Evolutionary conservation across 176 grass and related monocot genomes (phyloP).

Genomic region (Zea luxurians): DNA sequence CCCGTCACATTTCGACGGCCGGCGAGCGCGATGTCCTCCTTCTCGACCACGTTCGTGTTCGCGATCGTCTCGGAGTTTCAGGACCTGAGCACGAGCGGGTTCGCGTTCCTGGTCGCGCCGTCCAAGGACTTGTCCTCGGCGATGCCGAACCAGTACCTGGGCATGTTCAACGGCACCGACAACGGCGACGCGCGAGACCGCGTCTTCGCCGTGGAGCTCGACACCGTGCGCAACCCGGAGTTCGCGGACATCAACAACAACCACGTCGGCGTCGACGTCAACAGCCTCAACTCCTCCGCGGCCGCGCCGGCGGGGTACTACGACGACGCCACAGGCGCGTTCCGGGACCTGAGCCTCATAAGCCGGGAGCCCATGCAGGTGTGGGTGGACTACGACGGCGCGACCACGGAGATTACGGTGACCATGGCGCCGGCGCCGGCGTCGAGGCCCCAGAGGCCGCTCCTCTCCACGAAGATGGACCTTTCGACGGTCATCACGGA

Average conservation of each 20-base stretch:
- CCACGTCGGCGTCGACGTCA: constrained; percentile 52
- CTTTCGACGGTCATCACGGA: constrained; percentile 37
- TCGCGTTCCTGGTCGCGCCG: constrained; percentile 37
- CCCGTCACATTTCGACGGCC: constrained; percentile 25
- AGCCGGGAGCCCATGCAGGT: constrained; percentile 48
- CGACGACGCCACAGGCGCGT: constrained; percentile 30
- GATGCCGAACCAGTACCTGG: constrained; percentile 49
- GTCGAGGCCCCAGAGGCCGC: constrained; percentile 19
- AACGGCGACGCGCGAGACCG: constrained; percentile 39
- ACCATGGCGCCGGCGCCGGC: constrained; percentile 30
- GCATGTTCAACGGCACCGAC: constrained; percentile 44
- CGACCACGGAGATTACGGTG: constrained; percentile 3
- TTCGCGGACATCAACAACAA: constrained; percentile 53
- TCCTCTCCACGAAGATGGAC: constrained; percentile 1
- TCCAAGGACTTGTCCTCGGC: constrained; percentile 32
- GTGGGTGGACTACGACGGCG: constrained; percentile 49
- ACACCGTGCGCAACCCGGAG: constrained; percentile 54
- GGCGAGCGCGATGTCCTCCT: neutral
- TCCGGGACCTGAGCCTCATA: constrained; percentile 39
- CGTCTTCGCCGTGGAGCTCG: constrained; percentile 45
- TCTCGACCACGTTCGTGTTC: constrained; percentile 56
- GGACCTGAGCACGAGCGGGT: constrained; percentile 51
- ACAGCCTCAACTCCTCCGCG: constrained; percentile 50
- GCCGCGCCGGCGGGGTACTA: constrained; percentile 38
- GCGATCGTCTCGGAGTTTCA: constrained; percentile 45